Conservation (phyloP, 1,284 basidiomycete genomes). For the Neonothopanus nambi region DNA sequence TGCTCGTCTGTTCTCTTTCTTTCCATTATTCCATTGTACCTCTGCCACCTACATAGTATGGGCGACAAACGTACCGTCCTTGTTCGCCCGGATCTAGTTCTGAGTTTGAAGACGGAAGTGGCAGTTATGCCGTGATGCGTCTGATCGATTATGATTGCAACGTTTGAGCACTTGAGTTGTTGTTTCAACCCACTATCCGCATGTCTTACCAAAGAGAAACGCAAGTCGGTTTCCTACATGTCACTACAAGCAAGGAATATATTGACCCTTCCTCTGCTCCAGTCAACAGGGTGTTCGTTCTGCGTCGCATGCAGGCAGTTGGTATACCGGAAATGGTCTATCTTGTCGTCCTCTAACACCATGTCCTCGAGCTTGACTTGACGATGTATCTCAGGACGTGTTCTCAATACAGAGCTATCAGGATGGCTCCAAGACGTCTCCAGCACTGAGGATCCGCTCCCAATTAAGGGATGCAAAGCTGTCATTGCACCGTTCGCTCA, state of each 20-base stretch:
- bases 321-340: constrained; percentile 82
- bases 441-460: constrained; percentile 52
- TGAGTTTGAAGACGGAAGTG: too few species aligned
- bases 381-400: constrained; percentile 42
- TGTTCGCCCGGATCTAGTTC: too few species aligned
- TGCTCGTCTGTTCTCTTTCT: not conserved
- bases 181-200: not conserved
- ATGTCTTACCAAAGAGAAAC: constrained; percentile 1
- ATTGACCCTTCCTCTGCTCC: not conserved
- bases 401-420: constrained; percentile 63
- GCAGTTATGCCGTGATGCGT: not conserved
- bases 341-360: constrained; percentile 10
- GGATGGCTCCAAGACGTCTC: constrained; percentile 66
- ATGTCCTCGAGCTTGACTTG: constrained; percentile 4
- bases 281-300: constrained; percentile 40
- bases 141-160: not conserved
- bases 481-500: constrained; percentile 89
- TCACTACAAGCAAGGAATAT: too few species aligned
- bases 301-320: constrained; percentile 88
- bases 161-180: not conserved
- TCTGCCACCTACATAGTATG: too few species aligned
- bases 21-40: too few species aligned
- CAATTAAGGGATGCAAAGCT: constrained; percentile 81
- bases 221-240: not conserved
- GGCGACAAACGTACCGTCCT: too few species aligned